These are phyloP conservation scores for Hyaloperonospora arabidopsidis DNA, from an alignment of 352 stramenopile genomes.

Conservation along the genomic window DNA sequence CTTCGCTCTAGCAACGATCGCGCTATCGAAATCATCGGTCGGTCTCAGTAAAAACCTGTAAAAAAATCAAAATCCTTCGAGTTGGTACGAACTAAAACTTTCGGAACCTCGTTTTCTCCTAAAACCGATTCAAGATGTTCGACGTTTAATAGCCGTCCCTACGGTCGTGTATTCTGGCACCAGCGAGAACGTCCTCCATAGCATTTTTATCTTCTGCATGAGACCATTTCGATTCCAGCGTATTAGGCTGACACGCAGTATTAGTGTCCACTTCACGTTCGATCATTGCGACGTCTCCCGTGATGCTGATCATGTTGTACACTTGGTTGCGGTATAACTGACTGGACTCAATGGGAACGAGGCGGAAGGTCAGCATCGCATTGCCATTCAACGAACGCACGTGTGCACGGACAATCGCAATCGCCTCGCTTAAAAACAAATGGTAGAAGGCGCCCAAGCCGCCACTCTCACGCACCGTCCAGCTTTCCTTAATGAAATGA, in stretches of 20 bases:
- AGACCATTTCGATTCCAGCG: slow-evolving; percentile 29
- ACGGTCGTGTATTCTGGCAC: too few relatives aligned
- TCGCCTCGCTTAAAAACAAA: slow-evolving; percentile 81
- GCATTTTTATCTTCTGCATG: slow-evolving; percentile 14
- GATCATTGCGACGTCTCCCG: slow-evolving; percentile 77
- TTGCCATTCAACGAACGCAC: slow-evolving; percentile 78
- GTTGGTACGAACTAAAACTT: too few relatives aligned
- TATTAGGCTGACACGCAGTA: slow-evolving; percentile 22
- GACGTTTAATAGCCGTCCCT: too few relatives aligned
- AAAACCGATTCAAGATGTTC: too few relatives aligned
- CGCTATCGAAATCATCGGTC: too few relatives aligned
- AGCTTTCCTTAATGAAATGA: slow-evolving; percentile 88
- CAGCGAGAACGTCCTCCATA: slow-evolving; percentile 18
- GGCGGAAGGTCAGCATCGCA: slow-evolving; percentile 79
- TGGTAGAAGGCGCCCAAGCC: slow-evolving; percentile 83
- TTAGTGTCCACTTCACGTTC: slow-evolving; percentile 43
- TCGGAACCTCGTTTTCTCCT: too few relatives aligned
- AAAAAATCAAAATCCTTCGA: too few relatives aligned
- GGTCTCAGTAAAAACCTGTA: too few relatives aligned
- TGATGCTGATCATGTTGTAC: slow-evolving; percentile 90
- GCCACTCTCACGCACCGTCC: slow-evolving; percentile 81
- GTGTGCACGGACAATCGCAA: slow-evolving; percentile 79
- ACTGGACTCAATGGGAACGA: slow-evolving; percentile 83
- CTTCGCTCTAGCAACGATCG: too few relatives aligned
- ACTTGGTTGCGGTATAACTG: slow-evolving; percentile 85